Base-by-base conservation (phyloP, 73 alveolate genomes). In the Symbiodinium pilosum region DNA sequence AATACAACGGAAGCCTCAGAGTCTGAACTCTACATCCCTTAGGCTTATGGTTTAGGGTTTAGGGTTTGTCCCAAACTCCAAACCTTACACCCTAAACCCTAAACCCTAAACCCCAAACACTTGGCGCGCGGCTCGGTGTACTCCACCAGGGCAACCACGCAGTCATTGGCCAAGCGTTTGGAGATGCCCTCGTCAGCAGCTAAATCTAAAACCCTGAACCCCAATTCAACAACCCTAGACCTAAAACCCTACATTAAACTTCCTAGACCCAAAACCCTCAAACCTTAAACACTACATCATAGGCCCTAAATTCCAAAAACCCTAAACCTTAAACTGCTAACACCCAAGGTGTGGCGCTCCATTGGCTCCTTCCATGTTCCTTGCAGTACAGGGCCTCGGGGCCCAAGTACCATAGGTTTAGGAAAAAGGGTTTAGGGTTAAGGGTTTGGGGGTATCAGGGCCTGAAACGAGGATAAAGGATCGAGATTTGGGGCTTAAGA, bases 61-160 rank as follows among this genome's bases (percentile, higher is more conserved):
- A n/a, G n/a, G n/a, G n/a, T n/a, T n/a, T n/a, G n/a, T 21, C 64
- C 64, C 16, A 54, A 5, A 54, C 71, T 30, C 71, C 16, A 7
- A 54, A 54, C 71, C 71, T 3, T 5, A 7, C 9, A 14, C 77
- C 77, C 12, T 1, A 14, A 14, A 64, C 4, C 16, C 39, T 21
- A 64, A 64, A 26, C 28, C 38, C 75, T 56, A 20, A 47, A 12
- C 64, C 69, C 39, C 28, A 8, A 6, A 1, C 71, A 26, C 20
- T 3, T 32, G 52, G 43, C 42, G 8, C 69, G 71, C 26, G 34
- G 77, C 97, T 91, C 97, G n/a, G 75, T 30, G 41, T 69, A 91
- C 88, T 91, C 97, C 97, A 91, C 97, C 83, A 91, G 40, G 12
- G 97, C 97, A n/a, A 91, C 97, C 51, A 91, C 97, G 8, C 89